A percentile compares a stretch with the other conserved stretches of the same genome.
Evolutionary conservation across 2,329 filamentous ascomycete species (phyloP).

Genomic region (Phoma herbarum): DNA sequence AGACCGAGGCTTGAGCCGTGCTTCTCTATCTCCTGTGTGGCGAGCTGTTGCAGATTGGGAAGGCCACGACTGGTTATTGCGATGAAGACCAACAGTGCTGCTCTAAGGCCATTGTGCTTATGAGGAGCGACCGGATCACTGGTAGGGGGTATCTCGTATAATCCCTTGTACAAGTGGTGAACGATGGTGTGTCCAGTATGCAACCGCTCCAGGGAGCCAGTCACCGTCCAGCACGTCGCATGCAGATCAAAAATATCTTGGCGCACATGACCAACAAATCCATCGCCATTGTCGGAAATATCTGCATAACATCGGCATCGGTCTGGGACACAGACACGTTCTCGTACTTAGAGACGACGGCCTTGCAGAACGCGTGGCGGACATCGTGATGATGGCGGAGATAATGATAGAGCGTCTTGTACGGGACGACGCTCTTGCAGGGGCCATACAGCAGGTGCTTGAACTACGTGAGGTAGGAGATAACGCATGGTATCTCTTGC

Average conservation of each 20-base stretch:
- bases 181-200: conserved; percentile 2
- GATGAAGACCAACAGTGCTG: conserved; percentile 1
- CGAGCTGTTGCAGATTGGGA: neutral
- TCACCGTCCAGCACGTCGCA: conserved; percentile 5
- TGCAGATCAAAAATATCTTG: neutral
- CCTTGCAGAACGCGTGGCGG: no score
- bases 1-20: neutral
- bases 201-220: neutral
- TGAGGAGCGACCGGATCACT: neutral
- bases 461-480: no score
- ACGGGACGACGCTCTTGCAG: no score
- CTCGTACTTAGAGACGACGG: no score
- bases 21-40: neutral
- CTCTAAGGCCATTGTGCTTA: neutral
- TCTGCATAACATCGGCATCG: no score
- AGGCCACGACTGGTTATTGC: neutral
- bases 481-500: no score
- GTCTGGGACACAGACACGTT: no score
- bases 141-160: neutral
- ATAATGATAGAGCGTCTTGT: no score
- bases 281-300: neutral
- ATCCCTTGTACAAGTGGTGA: neutral
- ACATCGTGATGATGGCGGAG: no score
- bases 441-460: no score
- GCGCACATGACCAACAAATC: neutral